phyloP scores from a whole-genome alignment of 2,329 filamentous ascomycete genomes.

The Huntiella decipiens region DNA sequence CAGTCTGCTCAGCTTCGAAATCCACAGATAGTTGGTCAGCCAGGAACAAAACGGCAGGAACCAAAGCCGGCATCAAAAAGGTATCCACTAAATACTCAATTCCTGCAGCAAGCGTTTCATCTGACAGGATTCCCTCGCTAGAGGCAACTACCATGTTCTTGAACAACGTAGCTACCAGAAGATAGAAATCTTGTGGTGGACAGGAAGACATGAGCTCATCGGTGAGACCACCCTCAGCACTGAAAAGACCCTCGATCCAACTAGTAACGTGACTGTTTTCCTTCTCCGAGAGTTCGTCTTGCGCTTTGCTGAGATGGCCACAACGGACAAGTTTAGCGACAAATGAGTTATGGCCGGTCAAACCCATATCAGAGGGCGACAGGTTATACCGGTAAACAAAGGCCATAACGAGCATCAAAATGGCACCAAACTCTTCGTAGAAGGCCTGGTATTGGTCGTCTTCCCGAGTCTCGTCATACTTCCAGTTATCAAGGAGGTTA shows the following conservation, averaged over 20 bases:
- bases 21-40: constrained; percentile 50
- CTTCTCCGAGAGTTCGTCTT: constrained; percentile 41
- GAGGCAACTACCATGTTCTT: constrained; percentile 55
- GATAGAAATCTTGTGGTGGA: constrained; percentile 64
- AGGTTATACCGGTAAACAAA: constrained; percentile 61
- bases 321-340: constrained; percentile 45
- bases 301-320: constrained; percentile 35
- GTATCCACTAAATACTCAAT: constrained; percentile 65
- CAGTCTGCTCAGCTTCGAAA: constrained; percentile 41
- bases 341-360: constrained; percentile 41
- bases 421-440: constrained; percentile 69
- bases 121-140: constrained; percentile 42
- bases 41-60: constrained; percentile 55
- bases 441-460: constrained; percentile 54
- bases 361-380: constrained; percentile 42
- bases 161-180: constrained; percentile 59
- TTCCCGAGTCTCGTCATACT: constrained; percentile 41
- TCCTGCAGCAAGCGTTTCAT: constrained; percentile 54
- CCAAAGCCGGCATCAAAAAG: constrained; percentile 59
- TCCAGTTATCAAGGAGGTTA: constrained; percentile 58
- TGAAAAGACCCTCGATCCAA: constrained; percentile 64
- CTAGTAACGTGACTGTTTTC: constrained; percentile 48
- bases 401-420: constrained; percentile 53
- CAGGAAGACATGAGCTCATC: constrained; percentile 71
- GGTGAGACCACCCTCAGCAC: constrained; percentile 53